Evolutionary conservation across 169 alveolate species (phyloP).

Genomic region (Cryptosporidium andersoni): DNA sequence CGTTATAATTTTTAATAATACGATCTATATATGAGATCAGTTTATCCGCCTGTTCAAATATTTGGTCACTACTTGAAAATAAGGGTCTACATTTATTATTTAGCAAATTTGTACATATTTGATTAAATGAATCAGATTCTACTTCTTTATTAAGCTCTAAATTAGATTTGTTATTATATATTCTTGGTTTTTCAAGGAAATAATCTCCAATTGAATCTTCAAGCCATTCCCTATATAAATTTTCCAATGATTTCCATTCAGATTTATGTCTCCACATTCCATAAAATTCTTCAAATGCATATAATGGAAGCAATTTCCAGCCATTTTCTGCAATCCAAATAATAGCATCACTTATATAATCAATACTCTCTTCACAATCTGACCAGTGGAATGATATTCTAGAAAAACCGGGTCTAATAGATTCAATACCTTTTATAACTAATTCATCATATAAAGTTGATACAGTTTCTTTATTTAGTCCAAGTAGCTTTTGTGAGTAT

Average conservation of each 20-base stretch:
- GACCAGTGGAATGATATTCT: conserved; percentile 89
- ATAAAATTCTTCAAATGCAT: conserved; percentile 81
- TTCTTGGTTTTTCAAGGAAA: conserved; percentile 3
- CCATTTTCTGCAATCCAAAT: conserved; percentile 89
- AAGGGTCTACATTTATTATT: too few species aligned
- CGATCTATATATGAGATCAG: conserved; percentile 18
- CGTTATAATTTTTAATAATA: neutral
- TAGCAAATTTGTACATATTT: too few species aligned
- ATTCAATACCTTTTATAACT: conserved; percentile 85
- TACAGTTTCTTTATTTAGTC: conserved; percentile 78
- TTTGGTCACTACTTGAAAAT: neutral
- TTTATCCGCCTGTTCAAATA: conserved; percentile 47
- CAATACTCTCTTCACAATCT: conserved; percentile 80
- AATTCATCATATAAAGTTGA: conserved; percentile 80
- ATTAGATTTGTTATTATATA: neutral
- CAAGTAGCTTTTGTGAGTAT: conserved; percentile 85
- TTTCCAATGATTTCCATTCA: conserved; percentile 68
- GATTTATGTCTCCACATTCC: conserved; percentile 82
- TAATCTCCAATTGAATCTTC: conserved; percentile 26
- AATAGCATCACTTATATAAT: conserved; percentile 79
- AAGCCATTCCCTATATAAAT: conserved; percentile 55
- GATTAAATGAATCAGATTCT: neutral
- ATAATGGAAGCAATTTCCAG: conserved; percentile 85
- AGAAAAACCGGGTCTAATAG: conserved; percentile 90
- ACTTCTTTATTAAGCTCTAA: neutral